These are phyloP conservation scores for Borealophlyctis nickersoniae DNA, from an alignment of 192 early-diverging fungal genomes.

Conservation along the genomic window DNA sequence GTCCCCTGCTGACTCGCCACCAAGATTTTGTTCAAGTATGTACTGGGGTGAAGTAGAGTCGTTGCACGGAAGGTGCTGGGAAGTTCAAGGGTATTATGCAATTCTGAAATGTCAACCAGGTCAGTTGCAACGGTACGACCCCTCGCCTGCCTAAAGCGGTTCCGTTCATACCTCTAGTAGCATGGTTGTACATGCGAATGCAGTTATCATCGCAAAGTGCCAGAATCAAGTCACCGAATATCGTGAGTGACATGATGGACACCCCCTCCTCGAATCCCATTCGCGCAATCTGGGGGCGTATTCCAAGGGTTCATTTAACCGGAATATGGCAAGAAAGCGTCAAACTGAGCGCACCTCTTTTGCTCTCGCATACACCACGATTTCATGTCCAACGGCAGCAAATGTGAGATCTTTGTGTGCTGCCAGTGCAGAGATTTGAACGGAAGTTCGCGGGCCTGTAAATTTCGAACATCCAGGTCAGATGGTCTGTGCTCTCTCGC, in stretches of 20 bases:
- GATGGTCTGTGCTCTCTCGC: neutral
- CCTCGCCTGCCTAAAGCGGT: neutral
- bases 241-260: constrained; percentile 57
- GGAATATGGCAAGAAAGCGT: neutral
- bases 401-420: constrained; percentile 69
- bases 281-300: constrained; percentile 14
- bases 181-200: constrained; percentile 73
- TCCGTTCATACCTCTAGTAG: constrained; percentile 52
- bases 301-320: neutral
- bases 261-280: constrained; percentile 17
- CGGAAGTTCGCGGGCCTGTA: constrained; percentile 56
- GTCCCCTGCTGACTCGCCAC: constrained; percentile 79
- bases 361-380: constrained; percentile 66
- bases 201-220: constrained; percentile 78
- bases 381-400: constrained; percentile 62
- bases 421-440: constrained; percentile 70
- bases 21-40: constrained; percentile 96
- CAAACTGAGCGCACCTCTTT: constrained; percentile 49
- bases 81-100: constrained; percentile 71
- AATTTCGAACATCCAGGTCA: constrained; percentile 2
- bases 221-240: constrained; percentile 75
- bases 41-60: constrained; percentile 84
- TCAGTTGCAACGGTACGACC: neutral
- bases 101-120: constrained; percentile 37
- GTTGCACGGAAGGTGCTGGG: constrained; percentile 70